Percentiles rank a stretch among this genome's conserved stretches.
These are phyloP conservation scores for Botrytis cinerea DNA, from an alignment of 2,329 filamentous ascomycete genomes.

Conservation along the genomic window DNA sequence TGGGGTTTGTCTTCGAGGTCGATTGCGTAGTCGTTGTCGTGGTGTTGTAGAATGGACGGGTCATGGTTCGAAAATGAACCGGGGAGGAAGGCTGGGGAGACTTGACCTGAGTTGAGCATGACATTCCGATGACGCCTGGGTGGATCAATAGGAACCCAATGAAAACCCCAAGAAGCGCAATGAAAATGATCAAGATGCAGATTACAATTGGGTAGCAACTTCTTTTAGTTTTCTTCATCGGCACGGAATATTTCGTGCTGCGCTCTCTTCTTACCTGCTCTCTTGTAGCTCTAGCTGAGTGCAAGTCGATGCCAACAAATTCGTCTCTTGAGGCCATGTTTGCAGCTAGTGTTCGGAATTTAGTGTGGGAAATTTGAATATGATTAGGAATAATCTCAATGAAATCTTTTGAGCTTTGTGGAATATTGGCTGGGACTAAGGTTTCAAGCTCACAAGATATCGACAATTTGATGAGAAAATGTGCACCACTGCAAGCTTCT, in stretches of 20 bases:
- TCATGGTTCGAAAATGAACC: neutral
- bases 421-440: neutral
- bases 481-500: neutral
- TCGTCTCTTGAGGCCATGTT: neutral
- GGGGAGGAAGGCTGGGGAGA: neutral
- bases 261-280: neutral
- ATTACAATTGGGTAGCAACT: neutral
- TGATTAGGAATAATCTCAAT: no score
- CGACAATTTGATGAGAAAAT: neutral
- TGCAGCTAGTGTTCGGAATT: neutral
- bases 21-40: neutral
- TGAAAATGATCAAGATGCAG: neutral
- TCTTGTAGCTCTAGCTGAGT: neutral
- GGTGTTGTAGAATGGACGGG: neutral
- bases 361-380: neutral
- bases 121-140: conserved; percentile 1
- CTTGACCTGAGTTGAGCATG: neutral
- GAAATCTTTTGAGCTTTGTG: neutral
- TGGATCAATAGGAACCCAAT: neutral
- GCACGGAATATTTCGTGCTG: neutral
- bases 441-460: neutral
- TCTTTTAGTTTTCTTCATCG: neutral
- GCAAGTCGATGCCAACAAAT: neutral
- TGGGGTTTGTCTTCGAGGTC: neutral
- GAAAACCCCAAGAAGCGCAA: neutral